phyloP scores from a whole-genome alignment of 169 alveolate species.

The Cryptosporidium ryanae region DNA sequence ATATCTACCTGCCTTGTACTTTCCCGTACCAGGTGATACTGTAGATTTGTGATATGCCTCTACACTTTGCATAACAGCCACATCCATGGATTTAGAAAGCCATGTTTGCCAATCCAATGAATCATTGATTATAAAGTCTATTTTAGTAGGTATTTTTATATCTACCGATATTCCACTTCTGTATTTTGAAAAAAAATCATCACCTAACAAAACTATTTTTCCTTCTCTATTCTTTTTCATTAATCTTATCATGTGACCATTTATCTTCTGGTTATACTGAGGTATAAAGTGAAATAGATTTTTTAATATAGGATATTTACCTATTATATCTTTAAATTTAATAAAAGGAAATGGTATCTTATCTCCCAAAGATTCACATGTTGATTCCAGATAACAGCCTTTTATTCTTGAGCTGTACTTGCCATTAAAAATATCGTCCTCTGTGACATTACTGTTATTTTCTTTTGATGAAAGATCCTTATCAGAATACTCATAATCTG shows the following conservation, averaged over 20 bases:
- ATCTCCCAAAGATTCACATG: constrained; percentile 34
- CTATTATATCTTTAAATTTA: constrained; percentile 49
- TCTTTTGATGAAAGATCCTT: constrained; percentile 34
- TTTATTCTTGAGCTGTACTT: constrained; percentile 31
- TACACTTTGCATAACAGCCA: constrained; percentile 69
- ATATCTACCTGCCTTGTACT: constrained; percentile 39
- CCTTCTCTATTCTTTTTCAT: constrained; percentile 43
- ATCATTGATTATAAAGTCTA: constrained; percentile 10
- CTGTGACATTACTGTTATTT: background rate
- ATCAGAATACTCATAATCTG: constrained; percentile 29
- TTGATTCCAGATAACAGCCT: constrained; percentile 58
- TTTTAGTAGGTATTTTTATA: constrained; percentile 44
- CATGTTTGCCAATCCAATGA: constrained; percentile 69
- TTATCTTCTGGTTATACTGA: constrained; percentile 37
- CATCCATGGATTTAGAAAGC: constrained; percentile 50
- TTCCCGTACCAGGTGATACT: constrained; percentile 12
- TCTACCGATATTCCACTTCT: constrained; percentile 52
- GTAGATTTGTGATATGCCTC: constrained; percentile 47
- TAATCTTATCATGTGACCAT: constrained; percentile 1
- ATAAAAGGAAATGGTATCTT: constrained; percentile 59
- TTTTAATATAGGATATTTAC: constrained; percentile 3
- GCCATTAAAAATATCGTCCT: constrained; percentile 57
- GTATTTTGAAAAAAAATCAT: constrained; percentile 54
- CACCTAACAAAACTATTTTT: constrained; percentile 40
- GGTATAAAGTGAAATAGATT: constrained; percentile 47